phyloP scores from a whole-genome alignment of 768 basidiomycete genomes.

The Trametes elegans region DNA sequence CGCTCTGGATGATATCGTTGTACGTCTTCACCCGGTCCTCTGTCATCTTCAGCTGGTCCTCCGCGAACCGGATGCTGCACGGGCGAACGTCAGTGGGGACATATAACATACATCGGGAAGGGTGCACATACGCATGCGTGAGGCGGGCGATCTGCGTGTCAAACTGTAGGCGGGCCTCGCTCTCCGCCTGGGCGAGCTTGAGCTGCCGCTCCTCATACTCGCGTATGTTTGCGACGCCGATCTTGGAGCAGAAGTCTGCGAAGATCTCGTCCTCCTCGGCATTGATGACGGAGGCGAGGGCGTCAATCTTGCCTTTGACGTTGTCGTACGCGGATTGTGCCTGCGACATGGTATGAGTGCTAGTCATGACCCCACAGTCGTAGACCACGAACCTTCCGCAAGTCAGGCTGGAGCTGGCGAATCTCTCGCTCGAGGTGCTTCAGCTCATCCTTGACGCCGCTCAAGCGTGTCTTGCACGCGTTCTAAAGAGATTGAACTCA shows the following conservation, averaged over 20 bases:
- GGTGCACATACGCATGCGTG: conserved; percentile 70
- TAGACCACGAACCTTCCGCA: conserved; percentile 54
- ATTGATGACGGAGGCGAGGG: conserved; percentile 58
- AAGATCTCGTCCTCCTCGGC: conserved; percentile 82
- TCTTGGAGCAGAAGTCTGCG: conserved; percentile 70
- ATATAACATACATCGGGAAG: background rate
- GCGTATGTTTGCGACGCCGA: conserved; percentile 78
- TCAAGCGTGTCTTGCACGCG: conserved; percentile 71
- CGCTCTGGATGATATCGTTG: conserved; percentile 47
- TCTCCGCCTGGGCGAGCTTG: conserved; percentile 85
- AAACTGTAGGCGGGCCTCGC: conserved; percentile 76
- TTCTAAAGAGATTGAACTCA: conserved; percentile 47
- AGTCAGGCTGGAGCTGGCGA: conserved; percentile 62
- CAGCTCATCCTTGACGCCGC: conserved; percentile 79
- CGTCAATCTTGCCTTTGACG: conserved; percentile 54
- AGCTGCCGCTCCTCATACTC: conserved; percentile 94
- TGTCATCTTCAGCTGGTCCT: conserved; percentile 64
- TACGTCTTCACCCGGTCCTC: conserved; percentile 62
- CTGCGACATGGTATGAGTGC: conserved; percentile 33
- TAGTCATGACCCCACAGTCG: background rate
- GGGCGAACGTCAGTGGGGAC: background rate
- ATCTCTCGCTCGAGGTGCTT: conserved; percentile 76
- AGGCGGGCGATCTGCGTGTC: conserved; percentile 86
- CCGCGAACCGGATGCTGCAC: conserved; percentile 77
- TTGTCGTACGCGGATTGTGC: conserved; percentile 49